Conservation (phyloP, 495 filamentous ascomycete species). For the Sabuloglossum arenarium region DNA sequence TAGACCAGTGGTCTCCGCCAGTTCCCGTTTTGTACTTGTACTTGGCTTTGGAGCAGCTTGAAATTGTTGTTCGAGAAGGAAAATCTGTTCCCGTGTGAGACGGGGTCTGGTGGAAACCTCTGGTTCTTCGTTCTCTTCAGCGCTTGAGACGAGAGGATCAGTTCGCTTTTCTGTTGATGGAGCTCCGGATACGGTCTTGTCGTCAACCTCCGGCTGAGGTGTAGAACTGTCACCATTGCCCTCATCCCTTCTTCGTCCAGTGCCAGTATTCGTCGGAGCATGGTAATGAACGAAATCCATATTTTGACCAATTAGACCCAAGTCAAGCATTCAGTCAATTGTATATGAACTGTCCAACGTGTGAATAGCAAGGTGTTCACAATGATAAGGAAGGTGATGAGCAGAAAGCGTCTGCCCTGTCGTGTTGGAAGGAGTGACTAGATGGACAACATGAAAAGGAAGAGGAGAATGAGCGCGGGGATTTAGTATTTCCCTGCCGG, state of each 20-base stretch:
- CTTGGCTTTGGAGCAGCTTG: slow-evolving; percentile 57
- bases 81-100: slow-evolving; percentile 65
- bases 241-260: neutral
- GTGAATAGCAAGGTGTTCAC: neutral
- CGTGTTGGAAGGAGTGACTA: neutral
- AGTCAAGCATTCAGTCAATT: neutral
- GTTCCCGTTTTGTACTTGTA: slow-evolving; percentile 50
- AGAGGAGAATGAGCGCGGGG: neutral
- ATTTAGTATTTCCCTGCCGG: neutral
- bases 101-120: slow-evolving; percentile 38
- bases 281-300: slow-evolving; percentile 6
- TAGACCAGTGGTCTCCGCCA: slow-evolving; percentile 50
- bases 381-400: neutral
- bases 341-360: neutral
- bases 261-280: neutral
- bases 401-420: neutral
- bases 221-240: neutral
- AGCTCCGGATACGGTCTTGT: neutral
- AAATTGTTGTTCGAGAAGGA: slow-evolving; percentile 54
- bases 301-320: neutral
- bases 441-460: neutral
- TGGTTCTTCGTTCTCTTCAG: slow-evolving; percentile 10
- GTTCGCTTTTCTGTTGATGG: neutral
- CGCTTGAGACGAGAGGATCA: neutral
- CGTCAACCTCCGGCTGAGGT: neutral